A percentile compares a stretch with the other conserved stretches of the same genome.
These are phyloP conservation scores for Fusarium luffae DNA, from an alignment of 2,329 filamentous ascomycete genomes.

Conservation along the genomic window DNA sequence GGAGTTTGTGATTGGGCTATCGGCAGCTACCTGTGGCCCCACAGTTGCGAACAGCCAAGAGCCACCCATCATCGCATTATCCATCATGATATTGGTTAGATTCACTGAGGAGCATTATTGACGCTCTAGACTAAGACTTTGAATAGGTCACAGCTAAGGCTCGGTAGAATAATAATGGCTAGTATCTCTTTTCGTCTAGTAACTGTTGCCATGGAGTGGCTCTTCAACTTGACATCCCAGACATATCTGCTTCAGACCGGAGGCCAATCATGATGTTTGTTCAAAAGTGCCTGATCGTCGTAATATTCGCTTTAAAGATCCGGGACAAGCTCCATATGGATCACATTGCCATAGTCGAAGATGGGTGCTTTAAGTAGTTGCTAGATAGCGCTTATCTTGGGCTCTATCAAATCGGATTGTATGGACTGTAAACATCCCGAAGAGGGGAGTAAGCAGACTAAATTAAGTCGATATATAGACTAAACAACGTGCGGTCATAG, in stretches of 20 bases:
- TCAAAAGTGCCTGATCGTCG: not conserved
- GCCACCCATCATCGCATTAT: not conserved
- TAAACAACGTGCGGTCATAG: slow-evolving; percentile 2
- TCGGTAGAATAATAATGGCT: too few species aligned
- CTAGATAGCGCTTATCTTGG: not conserved
- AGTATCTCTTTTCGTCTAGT: not conserved
- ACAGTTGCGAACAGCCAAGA: slow-evolving; percentile 1
- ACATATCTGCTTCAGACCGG: not conserved
- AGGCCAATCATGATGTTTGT: not conserved
- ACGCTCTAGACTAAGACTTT: not conserved
- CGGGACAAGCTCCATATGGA: not conserved
- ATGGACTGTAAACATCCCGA: not conserved
- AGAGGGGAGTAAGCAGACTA: slow-evolving; percentile 9
- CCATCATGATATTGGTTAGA: not conserved
- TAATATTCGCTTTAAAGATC: not conserved
- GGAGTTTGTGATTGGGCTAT: slow-evolving; percentile 25
- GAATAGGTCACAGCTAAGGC: too few species aligned
- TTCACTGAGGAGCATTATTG: not conserved
- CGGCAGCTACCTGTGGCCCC: not conserved
- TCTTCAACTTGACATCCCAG: not conserved
- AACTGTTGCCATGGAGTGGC: not conserved
- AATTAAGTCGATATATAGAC: not conserved
- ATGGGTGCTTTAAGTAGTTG: not conserved
- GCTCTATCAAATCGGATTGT: not conserved
- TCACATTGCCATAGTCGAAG: not conserved